Conservation (phyloP, 2,329 filamentous ascomycete species). For the Sporothrix mexicana region DNA sequence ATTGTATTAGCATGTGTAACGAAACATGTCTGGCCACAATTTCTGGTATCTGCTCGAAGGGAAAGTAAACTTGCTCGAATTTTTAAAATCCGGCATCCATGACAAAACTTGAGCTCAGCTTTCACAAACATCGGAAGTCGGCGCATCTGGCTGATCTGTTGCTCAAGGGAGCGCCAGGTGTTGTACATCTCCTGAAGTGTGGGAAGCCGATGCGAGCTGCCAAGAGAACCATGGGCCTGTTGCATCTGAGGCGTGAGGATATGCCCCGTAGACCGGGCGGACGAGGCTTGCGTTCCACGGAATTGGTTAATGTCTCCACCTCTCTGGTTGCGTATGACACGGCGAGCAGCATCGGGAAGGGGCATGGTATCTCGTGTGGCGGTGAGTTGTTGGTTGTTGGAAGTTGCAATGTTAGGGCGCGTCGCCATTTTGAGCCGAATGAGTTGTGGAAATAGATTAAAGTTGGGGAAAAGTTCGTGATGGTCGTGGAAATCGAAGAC, state of each 20-base stretch:
- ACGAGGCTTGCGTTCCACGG: not conserved
- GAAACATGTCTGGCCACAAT: not conserved
- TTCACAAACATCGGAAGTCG: conserved; percentile 37
- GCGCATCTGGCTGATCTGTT: conserved; percentile 31
- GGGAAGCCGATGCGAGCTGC: not conserved
- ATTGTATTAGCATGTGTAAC: not conserved
- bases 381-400: not conserved
- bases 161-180: conserved; percentile 36
- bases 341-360: conserved; percentile 26
- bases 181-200: conserved; percentile 39
- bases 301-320: not conserved
- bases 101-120: conserved; percentile 34
- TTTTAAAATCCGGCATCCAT: conserved; percentile 35
- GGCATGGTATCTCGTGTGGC: conserved; percentile 20
- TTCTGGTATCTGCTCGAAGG: not conserved
- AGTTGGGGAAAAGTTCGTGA: not conserved
- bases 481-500: not conserved
- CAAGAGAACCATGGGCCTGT: not conserved
- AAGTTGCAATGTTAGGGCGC: not conserved
- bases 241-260: not conserved
- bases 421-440: not conserved
- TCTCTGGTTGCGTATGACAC: conserved; percentile 33
- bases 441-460: not conserved
- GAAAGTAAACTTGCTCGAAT: not conserved
- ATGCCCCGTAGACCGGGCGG: not conserved